Percentiles rank a stretch among this genome's conserved stretches.
Conservation (phyloP, 306 rosid species). For the Herpetospermum pedunculosum region DNA sequence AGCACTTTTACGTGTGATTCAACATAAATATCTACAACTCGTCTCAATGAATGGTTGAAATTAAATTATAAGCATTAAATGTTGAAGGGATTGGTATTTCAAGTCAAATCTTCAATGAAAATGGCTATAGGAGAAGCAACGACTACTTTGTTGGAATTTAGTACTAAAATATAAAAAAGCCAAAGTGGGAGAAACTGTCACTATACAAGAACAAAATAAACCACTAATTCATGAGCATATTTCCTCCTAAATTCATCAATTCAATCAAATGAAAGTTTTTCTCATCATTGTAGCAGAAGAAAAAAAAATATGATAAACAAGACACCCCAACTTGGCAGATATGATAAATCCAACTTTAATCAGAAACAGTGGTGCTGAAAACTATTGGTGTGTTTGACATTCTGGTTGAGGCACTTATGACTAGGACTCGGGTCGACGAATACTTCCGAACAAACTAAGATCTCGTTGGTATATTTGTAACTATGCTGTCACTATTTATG, state of each 20-base stretch:
- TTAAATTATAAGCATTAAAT: neutral
- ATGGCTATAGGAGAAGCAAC: slow-evolving; percentile 1
- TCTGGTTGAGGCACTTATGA: neutral
- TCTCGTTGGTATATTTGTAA: neutral
- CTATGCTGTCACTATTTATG: neutral
- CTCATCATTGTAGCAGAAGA: neutral
- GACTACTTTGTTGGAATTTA: neutral
- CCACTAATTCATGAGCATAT: neutral
- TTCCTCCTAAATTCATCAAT: neutral
- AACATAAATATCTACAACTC: neutral
- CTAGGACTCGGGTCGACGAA: neutral
- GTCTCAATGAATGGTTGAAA: neutral
- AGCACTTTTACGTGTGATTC: neutral
- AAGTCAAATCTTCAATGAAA: slow-evolving; percentile 3
- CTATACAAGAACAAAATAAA: neutral
- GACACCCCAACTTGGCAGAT: slow-evolving; percentile 5
- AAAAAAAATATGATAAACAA: neutral
- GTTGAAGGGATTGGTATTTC: neutral
- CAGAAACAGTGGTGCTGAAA: neutral
- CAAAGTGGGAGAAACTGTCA: slow-evolving; percentile 5
- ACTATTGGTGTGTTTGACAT: neutral
- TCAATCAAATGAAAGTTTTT: neutral
- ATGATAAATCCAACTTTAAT: slow-evolving; percentile 1
- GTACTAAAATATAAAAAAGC: neutral
- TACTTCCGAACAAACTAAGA: neutral